phyloP scores from a whole-genome alignment of 306 rosid genomes.

The Fragaria nilgerrensis region DNA sequence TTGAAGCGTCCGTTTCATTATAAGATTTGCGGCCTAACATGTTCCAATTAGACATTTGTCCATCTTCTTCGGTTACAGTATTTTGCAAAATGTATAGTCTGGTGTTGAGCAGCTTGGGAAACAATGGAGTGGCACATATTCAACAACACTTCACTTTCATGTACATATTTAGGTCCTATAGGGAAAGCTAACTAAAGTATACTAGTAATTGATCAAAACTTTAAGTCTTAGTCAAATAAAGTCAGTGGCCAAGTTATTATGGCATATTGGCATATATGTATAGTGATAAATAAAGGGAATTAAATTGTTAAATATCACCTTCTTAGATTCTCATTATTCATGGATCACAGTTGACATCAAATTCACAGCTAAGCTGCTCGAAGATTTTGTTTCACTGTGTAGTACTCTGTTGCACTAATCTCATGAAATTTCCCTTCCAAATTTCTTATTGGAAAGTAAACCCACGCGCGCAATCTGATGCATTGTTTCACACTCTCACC shows the following conservation, averaged over 20 bases:
- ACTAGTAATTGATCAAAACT: background rate
- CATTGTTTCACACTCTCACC: background rate
- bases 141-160: background rate
- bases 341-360: constrained; percentile 35
- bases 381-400: background rate
- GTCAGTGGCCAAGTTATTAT: background rate
- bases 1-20: no score
- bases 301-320: background rate
- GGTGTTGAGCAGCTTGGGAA: background rate
- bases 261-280: background rate
- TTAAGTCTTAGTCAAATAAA: background rate
- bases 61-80: no score
- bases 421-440: background rate
- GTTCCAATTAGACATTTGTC: no score
- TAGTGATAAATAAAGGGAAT: background rate
- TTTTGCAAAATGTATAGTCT: no score
- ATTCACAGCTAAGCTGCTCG: constrained; percentile 34
- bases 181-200: background rate
- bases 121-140: background rate
- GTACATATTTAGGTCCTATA: background rate
- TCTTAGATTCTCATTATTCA: constrained; percentile 4
- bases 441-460: background rate
- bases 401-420: background rate
- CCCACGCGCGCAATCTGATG: constrained; percentile 14
- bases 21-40: no score